Conservation (phyloP, 2,329 filamentous ascomycete species). For the Alternaria hordeiaustralica region DNA sequence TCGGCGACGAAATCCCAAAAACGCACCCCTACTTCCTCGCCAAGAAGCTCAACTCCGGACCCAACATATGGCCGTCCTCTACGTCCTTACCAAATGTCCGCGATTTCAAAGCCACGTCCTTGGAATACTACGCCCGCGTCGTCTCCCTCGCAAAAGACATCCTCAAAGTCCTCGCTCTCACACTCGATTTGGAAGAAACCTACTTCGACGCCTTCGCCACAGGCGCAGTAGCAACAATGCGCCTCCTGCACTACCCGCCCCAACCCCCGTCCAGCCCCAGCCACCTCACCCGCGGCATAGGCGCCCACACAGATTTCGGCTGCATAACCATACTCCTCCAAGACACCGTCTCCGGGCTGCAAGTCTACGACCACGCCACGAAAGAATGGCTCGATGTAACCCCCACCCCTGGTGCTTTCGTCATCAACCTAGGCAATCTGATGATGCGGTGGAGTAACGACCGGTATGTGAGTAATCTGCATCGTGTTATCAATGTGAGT, state of each 20-base stretch:
- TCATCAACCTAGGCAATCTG: constrained; percentile 76
- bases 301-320: constrained; percentile 55
- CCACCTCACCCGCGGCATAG: constrained; percentile 49
- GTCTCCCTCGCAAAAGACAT: constrained; percentile 51
- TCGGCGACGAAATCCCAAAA: constrained; percentile 51
- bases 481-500: constrained; percentile 53
- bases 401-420: constrained; percentile 76
- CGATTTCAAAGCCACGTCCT: constrained; percentile 48
- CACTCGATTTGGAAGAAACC: constrained; percentile 46
- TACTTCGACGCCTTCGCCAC: constrained; percentile 49
- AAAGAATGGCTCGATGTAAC: constrained; percentile 82
- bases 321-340: constrained; percentile 52
- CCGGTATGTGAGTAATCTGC: constrained; percentile 51
- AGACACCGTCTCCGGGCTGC: constrained; percentile 64
- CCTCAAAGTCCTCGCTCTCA: constrained; percentile 50
- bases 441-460: constrained; percentile 54
- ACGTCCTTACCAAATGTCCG: constrained; percentile 22
- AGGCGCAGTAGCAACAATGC: constrained; percentile 51
- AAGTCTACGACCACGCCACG: constrained; percentile 74
- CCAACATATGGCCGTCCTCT: constrained; percentile 50
- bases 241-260: constrained; percentile 53
- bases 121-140: constrained; percentile 52
- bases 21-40: constrained; percentile 49
- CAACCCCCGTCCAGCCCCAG: constrained; percentile 48
- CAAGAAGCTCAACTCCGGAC: constrained; percentile 49